phyloP scores from a whole-genome alignment of 768 basidiomycete genomes.

The Tylopilus vinaceipallidus region DNA sequence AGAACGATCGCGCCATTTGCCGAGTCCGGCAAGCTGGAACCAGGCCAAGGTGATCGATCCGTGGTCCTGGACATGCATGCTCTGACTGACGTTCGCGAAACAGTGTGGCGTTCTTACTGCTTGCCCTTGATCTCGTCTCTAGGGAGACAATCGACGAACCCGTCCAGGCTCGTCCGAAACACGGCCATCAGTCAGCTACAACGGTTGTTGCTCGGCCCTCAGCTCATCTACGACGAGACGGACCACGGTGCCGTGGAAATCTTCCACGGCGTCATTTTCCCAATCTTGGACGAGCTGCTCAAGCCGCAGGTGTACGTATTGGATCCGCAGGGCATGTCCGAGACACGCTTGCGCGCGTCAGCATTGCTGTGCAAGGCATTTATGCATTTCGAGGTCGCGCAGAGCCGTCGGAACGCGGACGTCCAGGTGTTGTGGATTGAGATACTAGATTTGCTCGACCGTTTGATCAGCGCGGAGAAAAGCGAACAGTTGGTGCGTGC shows the following conservation, averaged over 20 bases:
- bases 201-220: conserved; percentile 77
- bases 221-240: conserved; percentile 56
- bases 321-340: conserved; percentile 86
- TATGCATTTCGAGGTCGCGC: conserved; percentile 86
- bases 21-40: conserved; percentile 42
- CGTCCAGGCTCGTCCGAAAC: conserved; percentile 82
- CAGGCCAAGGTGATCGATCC: conserved; percentile 27
- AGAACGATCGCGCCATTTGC: conserved; percentile 60
- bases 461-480: conserved; percentile 82
- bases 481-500: conserved; percentile 74
- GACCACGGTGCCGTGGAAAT: conserved; percentile 70
- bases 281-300: conserved; percentile 86
- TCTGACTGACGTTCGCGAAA: conserved; percentile 19
- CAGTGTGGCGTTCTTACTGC: conserved; percentile 77
- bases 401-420: conserved; percentile 56
- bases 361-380: conserved; percentile 94
- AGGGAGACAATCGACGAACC: conserved; percentile 78
- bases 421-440: conserved; percentile 82
- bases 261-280: conserved; percentile 89
- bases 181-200: conserved; percentile 77
- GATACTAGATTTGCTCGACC: conserved; percentile 84
- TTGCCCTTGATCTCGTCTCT: conserved; percentile 74
- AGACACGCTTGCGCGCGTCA: conserved; percentile 84
- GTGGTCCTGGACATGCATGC: background rate
- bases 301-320: conserved; percentile 75